Base-by-base conservation (phyloP, 2,329 filamentous ascomycete species). In the Tolypocladium endophyticum region DNA sequence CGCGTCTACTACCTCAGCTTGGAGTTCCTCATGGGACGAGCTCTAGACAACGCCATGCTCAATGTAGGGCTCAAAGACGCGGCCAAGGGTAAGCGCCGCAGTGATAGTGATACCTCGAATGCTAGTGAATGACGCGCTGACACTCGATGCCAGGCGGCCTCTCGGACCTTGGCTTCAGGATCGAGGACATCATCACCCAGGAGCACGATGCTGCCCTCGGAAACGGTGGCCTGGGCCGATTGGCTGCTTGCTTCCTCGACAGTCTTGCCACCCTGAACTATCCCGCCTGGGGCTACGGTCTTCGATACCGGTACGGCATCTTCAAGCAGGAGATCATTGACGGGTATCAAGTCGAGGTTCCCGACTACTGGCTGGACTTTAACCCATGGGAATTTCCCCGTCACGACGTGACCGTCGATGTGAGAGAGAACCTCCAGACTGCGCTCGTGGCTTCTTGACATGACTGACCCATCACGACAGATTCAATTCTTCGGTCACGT, bases 291-390 rank as follows among this genome's bases (percentile, higher is more conserved):
- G 94, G 94, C 41, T 99, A 99, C 69, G 94, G 93, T 59, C 79
- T 99, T 66, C 86, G 94, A 70, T 99, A 99, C 79, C 83, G 92
- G 73, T 97, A 97, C 72, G 90, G 90, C 71, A 99, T 99, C 73
- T 99, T 99, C 86, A 97, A 97, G 79, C 94, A 99, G 79, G 94
- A 97, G 78, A 97, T 99, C 68, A 87, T 97, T 61, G 89, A 97
- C 70, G 94, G 94, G 60, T 99, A 97, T 73, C 94, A 99, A 75
- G 92, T 99, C 64, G 94, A 99, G 72, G 89, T 97, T 61, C 94
- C 94, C 25, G 94, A 99, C 73, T 97, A 99, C 77, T 99, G 94
- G 94, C 85, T 99, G 58, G 94, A 97, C 73, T 97, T 97, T 76
- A 99, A 99, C 75, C 94, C 94, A 0, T 99, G 94, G 94, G 94